Evolutionary conservation across 768 basidiomycete species (phyloP), one percentile per base, ranked within the genome.

Genomic region (Suillus placidus): DNA sequence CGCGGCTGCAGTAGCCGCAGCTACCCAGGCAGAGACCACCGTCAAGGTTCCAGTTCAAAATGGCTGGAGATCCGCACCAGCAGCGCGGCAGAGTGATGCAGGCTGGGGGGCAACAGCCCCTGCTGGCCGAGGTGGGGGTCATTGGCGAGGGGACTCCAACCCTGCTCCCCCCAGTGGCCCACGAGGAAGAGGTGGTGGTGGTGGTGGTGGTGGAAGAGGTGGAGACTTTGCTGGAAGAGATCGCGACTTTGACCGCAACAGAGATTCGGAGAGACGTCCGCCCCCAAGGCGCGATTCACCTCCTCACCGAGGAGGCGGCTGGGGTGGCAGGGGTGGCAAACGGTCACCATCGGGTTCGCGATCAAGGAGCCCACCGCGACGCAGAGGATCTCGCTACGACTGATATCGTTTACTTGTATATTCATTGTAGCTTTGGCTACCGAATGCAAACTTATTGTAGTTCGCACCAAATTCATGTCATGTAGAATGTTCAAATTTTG

Each of bases 141-240:
- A 91, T 75, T 92, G 90, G 89, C 82, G 92, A 51, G 92, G 91
- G 0, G 88, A 83, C 18, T 90, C 91, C 1, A 84, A 87, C 69
- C 80, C 80, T 1, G 80, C 81, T 7, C 78, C 79, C 8, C 75
- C 77, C 3, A 71, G 78, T 40, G 80, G 80, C 34, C 77, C 78
- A 35, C 78, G 85, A 40, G 80, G 85, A 40, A 77, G 82, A 5
- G 78, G 58, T 4, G 34, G 54, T 6, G 49, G 14, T 52, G 78
- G 58, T 4, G 34, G 54, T 6, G 49, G 14, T 52, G 18, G 54
- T 34, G 81, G 84, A 37, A 69, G 75, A 60, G 42, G 71, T 35
- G 73, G 76, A 49, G 76, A 76, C 66, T 72, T 74, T 70, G 72
- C 74, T 56, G 78, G 74, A 55, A 71, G 80, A 57, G 77, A 79